Evolutionary conservation across 2,329 filamentous ascomycete genomes (phyloP).

Genomic region (Lecanicillium sp.): DNA sequence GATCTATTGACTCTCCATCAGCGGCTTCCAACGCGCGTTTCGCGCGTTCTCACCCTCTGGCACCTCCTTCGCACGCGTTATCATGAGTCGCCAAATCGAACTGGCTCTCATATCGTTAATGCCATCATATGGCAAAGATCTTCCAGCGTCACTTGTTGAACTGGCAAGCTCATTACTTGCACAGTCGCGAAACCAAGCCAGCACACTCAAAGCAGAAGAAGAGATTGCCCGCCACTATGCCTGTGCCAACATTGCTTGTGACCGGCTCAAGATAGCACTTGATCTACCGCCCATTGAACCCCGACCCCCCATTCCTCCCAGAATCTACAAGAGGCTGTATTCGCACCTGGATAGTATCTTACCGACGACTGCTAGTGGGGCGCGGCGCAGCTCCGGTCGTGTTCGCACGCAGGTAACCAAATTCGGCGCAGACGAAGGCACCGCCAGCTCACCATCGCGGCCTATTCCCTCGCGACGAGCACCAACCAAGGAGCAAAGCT

Average conservation of each 20-base stretch:
- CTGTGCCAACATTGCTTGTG: conserved; percentile 85
- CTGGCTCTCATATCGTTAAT: conserved; percentile 67
- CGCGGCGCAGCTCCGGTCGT: conserved; percentile 24
- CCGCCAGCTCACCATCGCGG: conserved; percentile 23
- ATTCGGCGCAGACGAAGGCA: conserved; percentile 21
- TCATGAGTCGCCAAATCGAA: conserved; percentile 70
- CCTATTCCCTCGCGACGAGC: conserved; percentile 36
- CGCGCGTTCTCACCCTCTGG: neutral
- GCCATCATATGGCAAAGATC: conserved; percentile 61
- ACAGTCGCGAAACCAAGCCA: conserved; percentile 72
- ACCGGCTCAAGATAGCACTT: conserved; percentile 69
- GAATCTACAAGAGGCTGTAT: conserved; percentile 79
- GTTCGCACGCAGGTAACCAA: conserved; percentile 29
- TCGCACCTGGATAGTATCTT: conserved; percentile 71
- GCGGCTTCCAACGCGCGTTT: too few relatives aligned
- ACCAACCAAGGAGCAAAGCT: conserved; percentile 40
- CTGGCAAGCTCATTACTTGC: conserved; percentile 68
- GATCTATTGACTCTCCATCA: too few relatives aligned
- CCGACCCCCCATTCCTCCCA: conserved; percentile 70
- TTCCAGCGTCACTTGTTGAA: conserved; percentile 65
- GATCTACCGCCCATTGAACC: conserved; percentile 72
- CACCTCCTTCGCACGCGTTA: neutral
- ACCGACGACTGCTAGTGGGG: conserved; percentile 33
- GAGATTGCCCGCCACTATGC: conserved; percentile 81
- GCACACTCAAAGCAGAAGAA: conserved; percentile 74